A percentile compares a stretch with the other conserved stretches of the same genome.
These are phyloP conservation scores for Ramularia endophylla DNA, from an alignment of 2,329 filamentous ascomycete species.

Conservation along the genomic window DNA sequence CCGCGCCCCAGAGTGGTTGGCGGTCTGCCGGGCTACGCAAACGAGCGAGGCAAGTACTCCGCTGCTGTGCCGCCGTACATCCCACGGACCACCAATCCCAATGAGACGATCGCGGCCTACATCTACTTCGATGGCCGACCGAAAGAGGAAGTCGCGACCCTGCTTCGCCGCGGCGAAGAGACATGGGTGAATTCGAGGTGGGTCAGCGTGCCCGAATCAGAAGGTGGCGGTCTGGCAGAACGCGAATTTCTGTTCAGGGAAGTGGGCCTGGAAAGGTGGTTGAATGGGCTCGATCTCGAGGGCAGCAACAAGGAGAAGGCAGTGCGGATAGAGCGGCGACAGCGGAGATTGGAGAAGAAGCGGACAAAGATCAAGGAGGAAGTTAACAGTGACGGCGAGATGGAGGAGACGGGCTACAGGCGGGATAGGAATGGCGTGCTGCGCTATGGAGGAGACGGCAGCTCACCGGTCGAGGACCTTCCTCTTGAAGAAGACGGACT, in stretches of 20 bases:
- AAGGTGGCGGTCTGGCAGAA: conserved; percentile 91
- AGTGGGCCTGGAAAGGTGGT: conserved; percentile 90
- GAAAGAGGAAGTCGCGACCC: conserved; percentile 95
- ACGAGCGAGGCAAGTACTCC: conserved; percentile 48
- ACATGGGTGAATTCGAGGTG: conserved; percentile 99
- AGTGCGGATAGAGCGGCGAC: conserved; percentile 63
- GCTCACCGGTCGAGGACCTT: conserved; percentile 63
- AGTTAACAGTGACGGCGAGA: conserved; percentile 45
- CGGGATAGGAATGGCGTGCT: conserved; percentile 53
- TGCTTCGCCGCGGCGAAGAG: conserved; percentile 87
- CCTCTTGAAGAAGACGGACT: conserved; percentile 63
- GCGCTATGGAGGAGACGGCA: conserved; percentile 72
- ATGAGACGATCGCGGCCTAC: conserved; percentile 96
- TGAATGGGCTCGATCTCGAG: conserved; percentile 85
- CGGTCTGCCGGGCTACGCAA: conserved; percentile 53
- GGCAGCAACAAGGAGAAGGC: conserved; percentile 75
- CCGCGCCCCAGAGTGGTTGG: conserved; percentile 79
- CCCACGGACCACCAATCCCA: conserved; percentile 83
- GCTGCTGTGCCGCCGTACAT: conserved; percentile 74
- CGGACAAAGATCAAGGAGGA: conserved; percentile 58
- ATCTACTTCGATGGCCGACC: conserved; percentile 96
- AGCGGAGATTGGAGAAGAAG: conserved; percentile 65
- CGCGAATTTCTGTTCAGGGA: conserved; percentile 96
- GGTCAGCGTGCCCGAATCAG: conserved; percentile 87
- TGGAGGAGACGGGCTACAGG: conserved; percentile 34